Percentiles rank a stretch among this genome's conserved stretches.
phyloP scores from a whole-genome alignment of 2,329 filamentous ascomycete genomes.

The Fusarium torreyae region DNA sequence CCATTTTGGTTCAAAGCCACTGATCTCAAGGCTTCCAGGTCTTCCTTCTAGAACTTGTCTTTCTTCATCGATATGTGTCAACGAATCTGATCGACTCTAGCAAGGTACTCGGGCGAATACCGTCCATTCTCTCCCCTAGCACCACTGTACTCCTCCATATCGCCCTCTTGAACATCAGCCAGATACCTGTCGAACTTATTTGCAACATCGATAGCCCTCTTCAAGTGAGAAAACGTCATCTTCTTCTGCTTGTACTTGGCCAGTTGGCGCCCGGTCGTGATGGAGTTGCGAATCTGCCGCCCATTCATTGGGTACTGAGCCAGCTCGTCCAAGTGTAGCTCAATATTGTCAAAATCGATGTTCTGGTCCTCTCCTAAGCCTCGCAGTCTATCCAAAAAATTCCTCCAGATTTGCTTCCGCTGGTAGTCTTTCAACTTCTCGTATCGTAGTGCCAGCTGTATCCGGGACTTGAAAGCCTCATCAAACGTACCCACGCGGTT shows the following conservation, averaged over 20 bases:
- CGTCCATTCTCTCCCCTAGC: constrained; percentile 7
- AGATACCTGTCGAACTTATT: constrained; percentile 28
- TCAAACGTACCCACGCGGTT: constrained; percentile 28
- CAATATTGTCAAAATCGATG: constrained; percentile 10
- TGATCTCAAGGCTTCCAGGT: no score
- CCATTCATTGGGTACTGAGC: constrained; percentile 12
- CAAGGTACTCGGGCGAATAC: constrained; percentile 14
- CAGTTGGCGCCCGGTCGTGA: constrained; percentile 19
- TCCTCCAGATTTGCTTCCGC: constrained; percentile 17
- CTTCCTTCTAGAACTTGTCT: no score
- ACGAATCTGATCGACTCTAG: constrained; percentile 1
- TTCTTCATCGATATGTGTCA: background rate
- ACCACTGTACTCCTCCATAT: constrained; percentile 1
- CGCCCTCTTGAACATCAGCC: constrained; percentile 14
- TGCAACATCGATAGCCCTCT: constrained; percentile 16
- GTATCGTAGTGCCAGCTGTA: constrained; percentile 17
- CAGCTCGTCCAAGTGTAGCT: background rate
- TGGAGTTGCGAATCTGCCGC: constrained; percentile 25
- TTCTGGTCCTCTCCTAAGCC: background rate
- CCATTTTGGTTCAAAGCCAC: no score
- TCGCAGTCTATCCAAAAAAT: background rate
- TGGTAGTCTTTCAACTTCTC: constrained; percentile 10
- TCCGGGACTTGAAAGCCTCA: constrained; percentile 22
- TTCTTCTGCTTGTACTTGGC: constrained; percentile 11
- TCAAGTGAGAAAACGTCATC: constrained; percentile 10